Percentiles rank a stretch among this genome's conserved stretches.
These are phyloP conservation scores for Bipolaris bicolor DNA, from an alignment of 2,329 filamentous ascomycete species.

Conservation along the genomic window DNA sequence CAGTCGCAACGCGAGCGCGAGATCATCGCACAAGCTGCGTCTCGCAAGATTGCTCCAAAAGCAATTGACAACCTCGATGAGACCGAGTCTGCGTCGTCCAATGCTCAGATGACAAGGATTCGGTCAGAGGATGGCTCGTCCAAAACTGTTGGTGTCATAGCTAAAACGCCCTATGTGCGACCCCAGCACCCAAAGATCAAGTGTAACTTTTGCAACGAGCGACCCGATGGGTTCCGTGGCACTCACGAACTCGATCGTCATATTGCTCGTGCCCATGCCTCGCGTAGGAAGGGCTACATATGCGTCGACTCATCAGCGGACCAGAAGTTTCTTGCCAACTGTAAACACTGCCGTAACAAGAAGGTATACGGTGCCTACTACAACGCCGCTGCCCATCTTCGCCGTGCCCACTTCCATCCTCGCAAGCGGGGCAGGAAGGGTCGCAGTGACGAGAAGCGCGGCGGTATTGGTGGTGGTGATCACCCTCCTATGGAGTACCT, in stretches of 20 bases:
- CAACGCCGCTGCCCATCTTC: constrained; percentile 89
- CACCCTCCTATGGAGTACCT: constrained; percentile 65
- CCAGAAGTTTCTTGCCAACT: constrained; percentile 73
- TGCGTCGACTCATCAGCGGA: constrained; percentile 65
- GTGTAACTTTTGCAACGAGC: constrained; percentile 72
- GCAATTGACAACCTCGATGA: constrained; percentile 36
- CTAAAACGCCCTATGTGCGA: constrained; percentile 64
- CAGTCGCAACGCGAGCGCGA: constrained; percentile 57
- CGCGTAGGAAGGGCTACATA: constrained; percentile 65
- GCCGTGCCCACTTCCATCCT: constrained; percentile 85
- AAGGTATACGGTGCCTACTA: constrained; percentile 93
- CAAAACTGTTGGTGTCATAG: constrained; percentile 58
- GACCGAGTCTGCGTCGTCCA: constrained; percentile 41
- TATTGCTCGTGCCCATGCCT: constrained; percentile 69
- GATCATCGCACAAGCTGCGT: constrained; percentile 55
- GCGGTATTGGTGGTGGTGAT: constrained; percentile 68
- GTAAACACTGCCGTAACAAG: constrained; percentile 77
- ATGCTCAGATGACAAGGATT: constrained; percentile 59
- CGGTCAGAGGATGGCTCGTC: constrained; percentile 60
- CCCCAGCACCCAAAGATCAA: constrained; percentile 74
- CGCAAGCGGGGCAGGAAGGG: constrained; percentile 63
- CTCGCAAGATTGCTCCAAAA: constrained; percentile 59
- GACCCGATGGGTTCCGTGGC: constrained; percentile 80
- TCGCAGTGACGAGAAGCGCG: constrained; percentile 64
- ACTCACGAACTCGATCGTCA: constrained; percentile 72